Evolutionary conservation across 1,139 yeast genomes (phyloP).

Genomic region (Kodamaea suecica): DNA sequence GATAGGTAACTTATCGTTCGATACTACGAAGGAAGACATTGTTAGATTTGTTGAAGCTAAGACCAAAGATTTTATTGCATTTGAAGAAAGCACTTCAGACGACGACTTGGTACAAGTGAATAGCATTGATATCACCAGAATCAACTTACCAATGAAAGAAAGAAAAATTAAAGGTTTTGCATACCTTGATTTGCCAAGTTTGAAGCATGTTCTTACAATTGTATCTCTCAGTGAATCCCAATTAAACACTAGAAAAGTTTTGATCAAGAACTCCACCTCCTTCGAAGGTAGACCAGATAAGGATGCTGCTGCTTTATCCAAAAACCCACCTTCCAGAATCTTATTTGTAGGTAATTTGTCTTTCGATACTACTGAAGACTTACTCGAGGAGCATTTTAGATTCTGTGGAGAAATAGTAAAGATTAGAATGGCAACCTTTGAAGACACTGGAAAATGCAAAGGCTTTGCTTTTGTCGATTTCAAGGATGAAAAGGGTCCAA

Average conservation of each 20-base stretch:
- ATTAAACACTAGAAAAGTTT: conserved; percentile 78
- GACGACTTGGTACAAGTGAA: conserved; percentile 39
- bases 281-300: conserved; percentile 87
- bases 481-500: conserved; percentile 74
- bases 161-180: conserved; percentile 82
- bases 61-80: conserved; percentile 34
- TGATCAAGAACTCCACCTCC: conserved; percentile 77
- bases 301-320: conserved; percentile 43
- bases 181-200: conserved; percentile 75
- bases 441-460: conserved; percentile 93
- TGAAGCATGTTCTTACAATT: conserved; percentile 60
- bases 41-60: conserved; percentile 61
- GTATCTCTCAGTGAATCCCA: conserved; percentile 66
- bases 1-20: conserved; percentile 91
- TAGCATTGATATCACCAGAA: conserved; percentile 54
- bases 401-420: conserved; percentile 76
- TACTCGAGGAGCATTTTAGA: conserved; percentile 71
- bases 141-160: conserved; percentile 64
- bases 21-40: conserved; percentile 75
- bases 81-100: conserved; percentile 19
- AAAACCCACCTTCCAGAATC: conserved; percentile 85
- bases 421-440: conserved; percentile 94
- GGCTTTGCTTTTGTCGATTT: conserved; percentile 95
- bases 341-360: conserved; percentile 91
- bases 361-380: conserved; percentile 85